phyloP scores from a whole-genome alignment of 805 yeast genomes.

The Kuraishia hungarica region DNA sequence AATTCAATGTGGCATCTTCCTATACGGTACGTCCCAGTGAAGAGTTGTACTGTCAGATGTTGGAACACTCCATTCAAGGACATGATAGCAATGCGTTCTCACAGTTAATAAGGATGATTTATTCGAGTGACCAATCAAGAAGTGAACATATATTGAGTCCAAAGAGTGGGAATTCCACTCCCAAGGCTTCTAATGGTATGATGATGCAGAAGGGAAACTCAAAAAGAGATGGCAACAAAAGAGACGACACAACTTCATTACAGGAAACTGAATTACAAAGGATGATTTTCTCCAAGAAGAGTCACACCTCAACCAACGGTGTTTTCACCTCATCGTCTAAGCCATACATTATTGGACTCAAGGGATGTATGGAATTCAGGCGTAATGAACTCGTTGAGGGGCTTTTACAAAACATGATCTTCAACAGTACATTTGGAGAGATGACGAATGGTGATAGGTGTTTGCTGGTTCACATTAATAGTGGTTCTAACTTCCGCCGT shows the following conservation, averaged over 20 bases:
- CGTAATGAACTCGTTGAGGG: neutral
- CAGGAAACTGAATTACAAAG: neutral
- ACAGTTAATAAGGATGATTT: neutral
- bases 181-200: no score
- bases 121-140: neutral
- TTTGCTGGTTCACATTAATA: neutral
- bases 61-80: neutral
- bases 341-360: neutral
- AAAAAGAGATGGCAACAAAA: neutral
- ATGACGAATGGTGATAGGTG: neutral
- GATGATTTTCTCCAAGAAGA: neutral
- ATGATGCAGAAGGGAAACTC: no score
- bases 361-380: slow-evolving; percentile 1
- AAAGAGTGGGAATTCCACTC: neutral
- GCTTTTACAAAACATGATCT: neutral
- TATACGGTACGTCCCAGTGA: neutral
- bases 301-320: neutral
- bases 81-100: neutral
- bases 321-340: neutral
- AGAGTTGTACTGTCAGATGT: neutral
- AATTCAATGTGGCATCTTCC: neutral
- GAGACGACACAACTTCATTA: no score
- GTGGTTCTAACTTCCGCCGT: neutral
- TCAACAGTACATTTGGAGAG: neutral
- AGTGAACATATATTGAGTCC: neutral